Conservation (phyloP, 2,329 filamentous ascomycete species). For the Alternaria rosae region DNA sequence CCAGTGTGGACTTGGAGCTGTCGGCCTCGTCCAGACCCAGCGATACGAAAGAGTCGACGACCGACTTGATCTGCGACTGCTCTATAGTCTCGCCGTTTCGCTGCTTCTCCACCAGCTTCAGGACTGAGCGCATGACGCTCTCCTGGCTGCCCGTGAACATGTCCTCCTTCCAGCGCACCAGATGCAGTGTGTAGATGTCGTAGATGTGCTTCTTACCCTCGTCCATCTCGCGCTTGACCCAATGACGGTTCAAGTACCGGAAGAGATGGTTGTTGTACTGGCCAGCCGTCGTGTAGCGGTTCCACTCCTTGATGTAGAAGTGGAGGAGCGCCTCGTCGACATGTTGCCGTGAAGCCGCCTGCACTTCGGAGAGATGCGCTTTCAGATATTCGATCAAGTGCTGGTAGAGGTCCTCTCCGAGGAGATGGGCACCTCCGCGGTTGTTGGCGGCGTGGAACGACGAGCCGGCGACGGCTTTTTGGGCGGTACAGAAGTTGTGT, state of each 20-base stretch:
- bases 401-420: constrained; percentile 95
- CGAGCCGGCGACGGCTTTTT: constrained; percentile 80
- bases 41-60: constrained; percentile 94
- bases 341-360: constrained; percentile 76
- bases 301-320: constrained; percentile 98
- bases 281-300: constrained; percentile 90
- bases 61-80: constrained; percentile 93
- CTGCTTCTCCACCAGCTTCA: constrained; percentile 96
- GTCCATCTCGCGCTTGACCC: constrained; percentile 98
- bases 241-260: constrained; percentile 94
- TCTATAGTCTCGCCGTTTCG: constrained; percentile 98
- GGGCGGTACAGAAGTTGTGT: constrained; percentile 98
- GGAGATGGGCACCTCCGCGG: constrained; percentile 87
- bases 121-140: constrained; percentile 93
- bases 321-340: constrained; percentile 86
- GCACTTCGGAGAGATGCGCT: constrained; percentile 75
- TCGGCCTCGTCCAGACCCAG: constrained; percentile 93
- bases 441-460: constrained; percentile 62
- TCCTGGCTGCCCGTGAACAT: constrained; percentile 84
- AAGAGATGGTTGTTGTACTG: constrained; percentile 99
- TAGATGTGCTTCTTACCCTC: constrained; percentile 98
- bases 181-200: constrained; percentile 95
- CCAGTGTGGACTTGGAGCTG: constrained; percentile 89
- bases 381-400: constrained; percentile 87
- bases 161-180: constrained; percentile 93